A percentile compares a stretch with the other conserved stretches of the same genome.
phyloP scores from a whole-genome alignment of 257 asterid genomes.

The Solanum okadae region DNA sequence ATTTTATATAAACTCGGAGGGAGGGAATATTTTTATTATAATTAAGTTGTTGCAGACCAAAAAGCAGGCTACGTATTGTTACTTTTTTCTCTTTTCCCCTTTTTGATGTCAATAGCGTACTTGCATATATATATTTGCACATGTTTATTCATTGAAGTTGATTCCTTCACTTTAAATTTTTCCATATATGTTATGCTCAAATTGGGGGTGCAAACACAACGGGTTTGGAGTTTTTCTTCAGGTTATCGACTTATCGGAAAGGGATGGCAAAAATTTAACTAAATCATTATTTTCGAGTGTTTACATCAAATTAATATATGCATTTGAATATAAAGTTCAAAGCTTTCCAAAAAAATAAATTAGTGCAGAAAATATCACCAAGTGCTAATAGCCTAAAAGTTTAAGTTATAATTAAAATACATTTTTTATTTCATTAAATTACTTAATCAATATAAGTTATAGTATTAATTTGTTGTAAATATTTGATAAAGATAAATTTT shows the following conservation, averaged over 20 bases:
- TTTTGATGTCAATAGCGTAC: not conserved
- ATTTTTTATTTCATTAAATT: not conserved
- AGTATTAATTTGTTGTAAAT: not conserved
- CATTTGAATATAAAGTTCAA: not conserved
- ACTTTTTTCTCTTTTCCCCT: not conserved
- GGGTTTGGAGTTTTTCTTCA: not conserved
- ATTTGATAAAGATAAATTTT: not conserved
- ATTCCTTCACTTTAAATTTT: not conserved
- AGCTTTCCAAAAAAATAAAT: too few species aligned
- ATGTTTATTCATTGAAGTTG: not conserved
- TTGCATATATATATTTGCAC: not conserved
- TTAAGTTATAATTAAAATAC: too few species aligned
- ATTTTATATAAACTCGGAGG: too few species aligned
- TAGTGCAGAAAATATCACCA: too few species aligned
- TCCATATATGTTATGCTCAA: not conserved
- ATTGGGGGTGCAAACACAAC: not conserved
- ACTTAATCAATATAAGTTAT: not conserved
- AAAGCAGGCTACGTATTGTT: not conserved
- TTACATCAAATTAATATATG: accelerated
- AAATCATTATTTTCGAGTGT: not conserved
- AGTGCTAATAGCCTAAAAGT: too few species aligned
- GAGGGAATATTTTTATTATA: not conserved
- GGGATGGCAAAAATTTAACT: not conserved
- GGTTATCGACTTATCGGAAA: not conserved
- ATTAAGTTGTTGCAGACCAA: not conserved